phyloP scores from a whole-genome alignment of 495 filamentous ascomycete genomes.

The Bathelium albidoporum region DNA sequence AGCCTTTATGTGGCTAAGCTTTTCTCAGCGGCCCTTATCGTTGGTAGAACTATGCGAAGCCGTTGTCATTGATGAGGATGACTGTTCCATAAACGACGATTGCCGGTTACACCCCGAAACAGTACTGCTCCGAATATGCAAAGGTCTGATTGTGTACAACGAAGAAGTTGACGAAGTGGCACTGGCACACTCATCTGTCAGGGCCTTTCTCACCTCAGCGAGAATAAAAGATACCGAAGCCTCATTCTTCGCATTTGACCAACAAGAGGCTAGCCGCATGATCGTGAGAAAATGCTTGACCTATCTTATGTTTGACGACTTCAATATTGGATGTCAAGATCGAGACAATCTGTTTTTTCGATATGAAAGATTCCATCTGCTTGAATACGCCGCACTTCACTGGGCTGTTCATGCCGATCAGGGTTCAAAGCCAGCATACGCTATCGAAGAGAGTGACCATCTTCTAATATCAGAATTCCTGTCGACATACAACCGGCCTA shows the following conservation, averaged over 20 bases:
- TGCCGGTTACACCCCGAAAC: constrained; percentile 1
- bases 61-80: constrained; percentile 9
- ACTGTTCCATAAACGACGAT: constrained; percentile 9
- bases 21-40: constrained; percentile 8
- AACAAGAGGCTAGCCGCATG: not conserved
- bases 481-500: not conserved
- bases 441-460: not conserved
- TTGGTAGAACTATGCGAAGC: constrained; percentile 12
- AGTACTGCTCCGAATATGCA: constrained; percentile 4
- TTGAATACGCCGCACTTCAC: not conserved
- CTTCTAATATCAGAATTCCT: not conserved
- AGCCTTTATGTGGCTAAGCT: constrained; percentile 13
- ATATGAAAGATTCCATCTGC: not conserved
- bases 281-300: constrained; percentile 12
- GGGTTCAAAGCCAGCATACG: not conserved
- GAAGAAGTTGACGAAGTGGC: constrained; percentile 3
- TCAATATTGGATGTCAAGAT: not conserved
- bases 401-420: not conserved
- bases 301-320: constrained; percentile 12
- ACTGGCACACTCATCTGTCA: constrained; percentile 11
- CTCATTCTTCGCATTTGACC: constrained; percentile 6
- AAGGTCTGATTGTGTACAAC: constrained; percentile 4
- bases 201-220: constrained; percentile 7
- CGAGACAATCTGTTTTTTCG: not conserved
- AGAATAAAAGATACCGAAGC: constrained; percentile 7